Evolutionary conservation across 345 rosid genomes (phyloP).

Genomic region (Mercurialis annua): DNA sequence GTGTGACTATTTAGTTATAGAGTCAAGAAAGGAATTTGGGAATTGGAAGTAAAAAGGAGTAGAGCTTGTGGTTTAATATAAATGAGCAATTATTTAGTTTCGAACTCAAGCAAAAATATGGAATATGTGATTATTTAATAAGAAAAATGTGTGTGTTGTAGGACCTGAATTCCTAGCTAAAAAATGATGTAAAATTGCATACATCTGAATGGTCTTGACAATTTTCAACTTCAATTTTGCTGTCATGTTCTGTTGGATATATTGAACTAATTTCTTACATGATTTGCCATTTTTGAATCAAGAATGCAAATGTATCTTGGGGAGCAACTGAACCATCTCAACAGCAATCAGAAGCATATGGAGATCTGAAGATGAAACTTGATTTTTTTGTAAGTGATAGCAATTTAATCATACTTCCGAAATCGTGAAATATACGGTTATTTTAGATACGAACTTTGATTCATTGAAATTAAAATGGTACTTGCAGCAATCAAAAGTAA

Average conservation of each 20-base stretch:
- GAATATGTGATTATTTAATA: no score
- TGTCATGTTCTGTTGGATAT: neutral
- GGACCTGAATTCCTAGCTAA: no score
- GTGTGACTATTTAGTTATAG: no score
- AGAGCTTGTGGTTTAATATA: no score
- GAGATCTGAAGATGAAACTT: slow-evolving; percentile 56
- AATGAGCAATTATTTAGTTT: no score
- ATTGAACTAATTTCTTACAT: neutral
- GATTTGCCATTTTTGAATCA: slow-evolving; percentile 18
- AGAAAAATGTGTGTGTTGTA: no score
- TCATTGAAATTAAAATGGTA: slow-evolving; percentile 11
- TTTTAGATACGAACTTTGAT: neutral
- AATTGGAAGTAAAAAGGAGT: no score
- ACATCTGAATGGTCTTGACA: neutral
- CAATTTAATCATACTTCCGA: neutral
- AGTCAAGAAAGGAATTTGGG: no score
- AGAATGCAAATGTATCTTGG: slow-evolving; percentile 17
- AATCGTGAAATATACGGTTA: neutral
- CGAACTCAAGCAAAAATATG: no score
- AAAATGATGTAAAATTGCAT: no score
- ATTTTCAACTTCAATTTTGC: neutral
- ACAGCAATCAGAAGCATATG: slow-evolving; percentile 30
- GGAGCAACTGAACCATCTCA: slow-evolving; percentile 18
- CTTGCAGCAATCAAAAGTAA: slow-evolving; percentile 62
- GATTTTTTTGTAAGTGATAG: slow-evolving; percentile 51